Evolutionary conservation across 2,329 filamentous ascomycete species (phyloP).

Genomic region (Fusarium subtropicale): DNA sequence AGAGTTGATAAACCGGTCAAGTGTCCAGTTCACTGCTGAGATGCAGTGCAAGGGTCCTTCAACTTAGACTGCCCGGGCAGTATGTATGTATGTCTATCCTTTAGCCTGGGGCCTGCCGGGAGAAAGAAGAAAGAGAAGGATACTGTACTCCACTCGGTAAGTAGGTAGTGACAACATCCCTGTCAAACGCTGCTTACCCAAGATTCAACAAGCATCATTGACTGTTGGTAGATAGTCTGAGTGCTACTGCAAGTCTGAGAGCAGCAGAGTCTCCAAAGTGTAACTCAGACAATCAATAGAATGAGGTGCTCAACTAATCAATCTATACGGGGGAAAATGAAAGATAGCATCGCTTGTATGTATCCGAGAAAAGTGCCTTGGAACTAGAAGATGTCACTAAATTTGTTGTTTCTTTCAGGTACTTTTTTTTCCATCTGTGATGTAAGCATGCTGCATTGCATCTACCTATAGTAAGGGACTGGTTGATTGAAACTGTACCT

Average conservation of each 20-base stretch:
- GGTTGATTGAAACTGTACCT: neutral
- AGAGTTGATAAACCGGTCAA: conserved; percentile 7
- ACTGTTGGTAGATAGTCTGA: neutral
- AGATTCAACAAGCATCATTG: neutral
- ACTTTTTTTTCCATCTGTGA: neutral
- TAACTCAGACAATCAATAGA: neutral
- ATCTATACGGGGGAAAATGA: neutral
- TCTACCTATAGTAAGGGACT: neutral
- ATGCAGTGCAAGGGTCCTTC: conserved; percentile 17
- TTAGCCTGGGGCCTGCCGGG: neutral
- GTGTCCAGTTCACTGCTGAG: conserved; percentile 10
- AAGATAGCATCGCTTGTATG: neutral
- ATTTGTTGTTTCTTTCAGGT: neutral
- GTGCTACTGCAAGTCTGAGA: neutral
- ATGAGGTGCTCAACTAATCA: neutral
- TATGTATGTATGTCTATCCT: neutral
- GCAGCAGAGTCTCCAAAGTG: no score
- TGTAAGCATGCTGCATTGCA: neutral
- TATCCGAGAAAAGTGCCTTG: neutral
- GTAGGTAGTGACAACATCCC: conserved; percentile 6
- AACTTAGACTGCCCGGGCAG: neutral
- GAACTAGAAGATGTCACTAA: neutral
- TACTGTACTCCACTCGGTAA: conserved; percentile 24
- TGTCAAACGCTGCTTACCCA: conserved; percentile 2
- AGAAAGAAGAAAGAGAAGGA: conserved; percentile 1